Evolutionary conservation across 257 asterid species (phyloP).

Genomic region (Solanum corneliomulleri): DNA sequence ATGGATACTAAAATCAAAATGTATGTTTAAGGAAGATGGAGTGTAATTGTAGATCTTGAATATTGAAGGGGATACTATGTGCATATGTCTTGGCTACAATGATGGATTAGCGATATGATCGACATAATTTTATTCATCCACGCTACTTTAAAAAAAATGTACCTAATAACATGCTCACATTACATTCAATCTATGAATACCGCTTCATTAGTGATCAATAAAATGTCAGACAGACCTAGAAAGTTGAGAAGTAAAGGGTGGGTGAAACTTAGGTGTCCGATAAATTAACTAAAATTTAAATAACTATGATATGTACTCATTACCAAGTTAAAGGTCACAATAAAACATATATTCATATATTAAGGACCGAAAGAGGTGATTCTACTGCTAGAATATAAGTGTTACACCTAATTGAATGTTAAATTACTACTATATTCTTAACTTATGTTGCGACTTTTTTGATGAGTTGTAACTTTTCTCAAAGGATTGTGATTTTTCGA

Average conservation of each 20-base stretch:
- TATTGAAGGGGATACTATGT: neutral
- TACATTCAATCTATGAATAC: neutral
- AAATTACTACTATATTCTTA: too few species aligned
- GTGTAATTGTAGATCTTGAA: too few species aligned
- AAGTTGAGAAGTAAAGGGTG: neutral
- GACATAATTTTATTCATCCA: neutral
- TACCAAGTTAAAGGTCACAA: neutral
- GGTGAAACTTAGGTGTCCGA: too few species aligned
- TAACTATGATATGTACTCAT: neutral
- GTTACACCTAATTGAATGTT: neutral
- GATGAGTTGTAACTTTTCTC: too few species aligned
- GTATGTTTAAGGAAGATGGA: too few species aligned
- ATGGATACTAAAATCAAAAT: too few species aligned
- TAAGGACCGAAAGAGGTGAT: neutral
- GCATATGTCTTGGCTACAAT: neutral
- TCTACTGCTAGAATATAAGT: too few species aligned
- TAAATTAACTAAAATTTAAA: too few species aligned
- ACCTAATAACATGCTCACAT: neutral
- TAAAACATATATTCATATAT: too few species aligned
- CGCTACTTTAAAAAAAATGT: neutral
- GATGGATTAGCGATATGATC: neutral
- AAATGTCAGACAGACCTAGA: neutral
- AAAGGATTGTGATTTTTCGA: too few species aligned
- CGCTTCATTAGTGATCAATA: neutral
- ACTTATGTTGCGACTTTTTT: too few species aligned